Evolutionary conservation across 2,329 filamentous ascomycete genomes (phyloP).

Genomic region (Fusarium sp.): DNA sequence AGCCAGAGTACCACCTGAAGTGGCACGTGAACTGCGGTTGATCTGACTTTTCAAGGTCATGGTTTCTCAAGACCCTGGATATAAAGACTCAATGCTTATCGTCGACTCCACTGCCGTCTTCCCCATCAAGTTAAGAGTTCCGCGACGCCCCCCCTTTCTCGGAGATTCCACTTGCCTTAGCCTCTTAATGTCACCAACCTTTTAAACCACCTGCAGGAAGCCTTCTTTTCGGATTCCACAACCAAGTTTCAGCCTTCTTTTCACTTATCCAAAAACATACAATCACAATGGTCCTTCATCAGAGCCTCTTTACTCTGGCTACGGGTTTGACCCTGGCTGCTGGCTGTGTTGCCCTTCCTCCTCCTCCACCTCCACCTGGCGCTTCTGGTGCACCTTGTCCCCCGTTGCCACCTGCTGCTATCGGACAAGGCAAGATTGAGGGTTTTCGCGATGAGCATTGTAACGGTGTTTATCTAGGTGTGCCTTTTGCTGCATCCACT

Average conservation of each 20-base stretch:
- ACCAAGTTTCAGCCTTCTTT: neutral
- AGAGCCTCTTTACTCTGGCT: constrained; percentile 11
- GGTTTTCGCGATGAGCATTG: constrained; percentile 51
- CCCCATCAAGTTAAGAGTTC: constrained; percentile 2
- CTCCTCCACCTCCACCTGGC: neutral
- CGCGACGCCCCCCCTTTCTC: constrained; percentile 1
- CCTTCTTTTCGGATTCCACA: neutral
- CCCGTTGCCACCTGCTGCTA: constrained; percentile 21
- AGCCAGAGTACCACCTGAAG: neutral
- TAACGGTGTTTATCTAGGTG: constrained; percentile 53
- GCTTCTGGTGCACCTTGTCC: neutral
- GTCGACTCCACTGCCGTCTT: constrained; percentile 14
- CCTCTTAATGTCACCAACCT: neutral
- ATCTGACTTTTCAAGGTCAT: neutral
- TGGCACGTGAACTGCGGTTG: neutral
- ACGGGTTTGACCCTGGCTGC: constrained; percentile 33
- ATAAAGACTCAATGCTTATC: neutral
- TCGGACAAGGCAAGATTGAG: constrained; percentile 49
- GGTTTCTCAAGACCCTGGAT: neutral
- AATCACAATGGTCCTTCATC: constrained; percentile 33
- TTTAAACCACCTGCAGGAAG: constrained; percentile 1
- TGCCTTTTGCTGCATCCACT: constrained; percentile 55
- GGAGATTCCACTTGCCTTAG: constrained; percentile 8
- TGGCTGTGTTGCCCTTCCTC: constrained; percentile 17
- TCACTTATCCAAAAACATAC: neutral